These are phyloP conservation scores for Macrophomina phaseolina DNA, from an alignment of 2,329 filamentous ascomycete species.

Conservation along the genomic window DNA sequence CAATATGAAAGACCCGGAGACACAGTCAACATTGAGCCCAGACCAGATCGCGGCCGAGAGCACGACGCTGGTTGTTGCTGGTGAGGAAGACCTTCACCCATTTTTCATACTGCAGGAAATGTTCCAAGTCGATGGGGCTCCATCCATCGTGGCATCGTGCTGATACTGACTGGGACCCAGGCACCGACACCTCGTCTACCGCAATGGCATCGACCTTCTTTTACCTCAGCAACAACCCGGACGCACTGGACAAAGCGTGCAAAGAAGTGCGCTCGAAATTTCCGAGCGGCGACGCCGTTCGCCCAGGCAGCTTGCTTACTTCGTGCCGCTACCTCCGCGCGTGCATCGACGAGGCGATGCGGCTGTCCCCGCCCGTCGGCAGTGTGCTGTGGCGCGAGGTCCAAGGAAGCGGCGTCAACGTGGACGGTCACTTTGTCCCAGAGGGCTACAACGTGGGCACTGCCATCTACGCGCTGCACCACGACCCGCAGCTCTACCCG, in stretches of 20 bases:
- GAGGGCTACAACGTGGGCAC: constrained; percentile 46
- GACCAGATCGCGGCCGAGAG: constrained; percentile 57
- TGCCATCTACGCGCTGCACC: constrained; percentile 48
- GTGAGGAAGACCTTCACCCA: neutral
- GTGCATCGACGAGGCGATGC: constrained; percentile 50
- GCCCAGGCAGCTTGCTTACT: constrained; percentile 42
- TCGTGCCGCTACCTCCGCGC: constrained; percentile 44
- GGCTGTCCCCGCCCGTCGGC: constrained; percentile 48
- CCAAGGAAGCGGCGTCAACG: constrained; percentile 40
- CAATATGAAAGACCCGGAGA: constrained; percentile 54
- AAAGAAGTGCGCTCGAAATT: constrained; percentile 45
- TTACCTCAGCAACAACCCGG: constrained; percentile 51
- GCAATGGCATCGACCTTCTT: constrained; percentile 50
- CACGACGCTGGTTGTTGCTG: constrained; percentile 55
- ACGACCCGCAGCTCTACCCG: constrained; percentile 42
- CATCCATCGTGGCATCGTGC: neutral
- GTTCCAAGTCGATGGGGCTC: neutral
- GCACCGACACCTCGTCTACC: constrained; percentile 53
- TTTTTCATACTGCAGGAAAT: neutral
- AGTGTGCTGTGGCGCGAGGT: constrained; percentile 45
- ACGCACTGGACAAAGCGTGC: constrained; percentile 39
- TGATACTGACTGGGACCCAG: constrained; percentile 30
- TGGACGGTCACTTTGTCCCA: constrained; percentile 38
- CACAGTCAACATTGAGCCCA: constrained; percentile 50
- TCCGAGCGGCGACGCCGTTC: constrained; percentile 45